Evolutionary conservation across 2,329 filamentous ascomycete genomes (phyloP).

Genomic region (Ophiocordyceps camponoti-leonardi): DNA sequence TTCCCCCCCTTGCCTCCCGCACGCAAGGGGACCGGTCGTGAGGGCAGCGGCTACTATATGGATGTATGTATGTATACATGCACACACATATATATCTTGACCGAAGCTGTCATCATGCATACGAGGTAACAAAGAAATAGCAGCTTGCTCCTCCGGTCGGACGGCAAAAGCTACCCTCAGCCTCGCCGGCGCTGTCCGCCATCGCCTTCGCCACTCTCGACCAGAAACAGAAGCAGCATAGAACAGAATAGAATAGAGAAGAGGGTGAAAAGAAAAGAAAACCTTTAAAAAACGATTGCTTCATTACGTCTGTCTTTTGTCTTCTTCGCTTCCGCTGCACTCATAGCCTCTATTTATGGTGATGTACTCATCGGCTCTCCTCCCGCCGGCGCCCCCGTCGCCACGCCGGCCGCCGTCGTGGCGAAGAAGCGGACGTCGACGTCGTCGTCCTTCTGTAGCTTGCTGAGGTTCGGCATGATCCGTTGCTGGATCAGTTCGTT

Average conservation of each 20-base stretch:
- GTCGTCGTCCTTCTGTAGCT: constrained; percentile 92
- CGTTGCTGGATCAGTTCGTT: constrained; percentile 71
- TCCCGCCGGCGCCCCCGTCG: constrained; percentile 25
- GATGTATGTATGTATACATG: too few relatives aligned
- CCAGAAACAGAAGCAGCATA: not conserved
- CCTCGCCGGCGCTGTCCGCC: not conserved
- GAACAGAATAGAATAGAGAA: too few relatives aligned
- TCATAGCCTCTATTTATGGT: constrained; percentile 32
- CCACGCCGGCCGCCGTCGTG: constrained; percentile 60
- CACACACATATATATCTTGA: not conserved
- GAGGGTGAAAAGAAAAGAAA: not conserved
- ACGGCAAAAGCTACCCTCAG: not conserved
- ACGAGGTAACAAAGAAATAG: not conserved
- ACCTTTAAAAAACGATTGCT: constrained; percentile 22
- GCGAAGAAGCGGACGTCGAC: constrained; percentile 98
- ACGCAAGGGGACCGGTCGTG: not conserved
- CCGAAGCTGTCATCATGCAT: not conserved
- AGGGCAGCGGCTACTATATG: too few relatives aligned
- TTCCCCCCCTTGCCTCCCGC: not conserved
- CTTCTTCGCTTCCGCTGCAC: not conserved
- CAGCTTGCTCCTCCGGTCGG: not conserved
- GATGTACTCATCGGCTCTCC: constrained; percentile 49
- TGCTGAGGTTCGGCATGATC: constrained; percentile 79
- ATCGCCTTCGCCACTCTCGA: not conserved
- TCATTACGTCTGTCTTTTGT: constrained; percentile 21